These are phyloP conservation scores for Nitzschia sp. DNA, from an alignment of 108 stramenopile species.

Conservation along the genomic window DNA sequence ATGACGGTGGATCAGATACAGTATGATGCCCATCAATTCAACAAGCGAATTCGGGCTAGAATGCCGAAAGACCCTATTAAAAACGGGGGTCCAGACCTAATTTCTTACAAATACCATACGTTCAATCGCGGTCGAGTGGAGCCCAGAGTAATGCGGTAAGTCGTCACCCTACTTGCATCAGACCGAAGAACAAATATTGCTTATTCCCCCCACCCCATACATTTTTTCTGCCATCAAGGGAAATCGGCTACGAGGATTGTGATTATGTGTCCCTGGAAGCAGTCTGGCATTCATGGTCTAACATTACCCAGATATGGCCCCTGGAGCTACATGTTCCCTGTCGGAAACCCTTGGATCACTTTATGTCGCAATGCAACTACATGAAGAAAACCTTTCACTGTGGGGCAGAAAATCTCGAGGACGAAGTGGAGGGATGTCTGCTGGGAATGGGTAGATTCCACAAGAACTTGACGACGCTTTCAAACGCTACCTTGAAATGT, in stretches of 20 bases:
- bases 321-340: conserved; percentile 54
- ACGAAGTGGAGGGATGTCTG: background rate
- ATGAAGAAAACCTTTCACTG: conserved; percentile 18
- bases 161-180: too few relatives aligned
- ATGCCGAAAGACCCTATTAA: background rate
- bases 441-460: background rate
- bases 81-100: background rate
- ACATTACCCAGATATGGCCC: background rate
- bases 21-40: background rate
- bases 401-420: background rate
- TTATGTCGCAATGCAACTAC: conserved; percentile 44
- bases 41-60: background rate
- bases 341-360: conserved; percentile 41
- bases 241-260: conserved; percentile 50
- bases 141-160: background rate
- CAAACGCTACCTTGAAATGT: background rate
- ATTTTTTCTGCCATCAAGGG: too few relatives aligned
- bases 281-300: background rate
- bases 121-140: conserved; percentile 31
- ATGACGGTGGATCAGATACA: conserved; percentile 21
- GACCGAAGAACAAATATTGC: too few relatives aligned
- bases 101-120: background rate
- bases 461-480: background rate
- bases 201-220: too few relatives aligned
- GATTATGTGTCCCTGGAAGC: conserved; percentile 42